A percentile compares a stretch with the other conserved stretches of the same genome.
Conservation (phyloP, 2,329 filamentous ascomycete species). For the Ascochyta clinopodiicola region DNA sequence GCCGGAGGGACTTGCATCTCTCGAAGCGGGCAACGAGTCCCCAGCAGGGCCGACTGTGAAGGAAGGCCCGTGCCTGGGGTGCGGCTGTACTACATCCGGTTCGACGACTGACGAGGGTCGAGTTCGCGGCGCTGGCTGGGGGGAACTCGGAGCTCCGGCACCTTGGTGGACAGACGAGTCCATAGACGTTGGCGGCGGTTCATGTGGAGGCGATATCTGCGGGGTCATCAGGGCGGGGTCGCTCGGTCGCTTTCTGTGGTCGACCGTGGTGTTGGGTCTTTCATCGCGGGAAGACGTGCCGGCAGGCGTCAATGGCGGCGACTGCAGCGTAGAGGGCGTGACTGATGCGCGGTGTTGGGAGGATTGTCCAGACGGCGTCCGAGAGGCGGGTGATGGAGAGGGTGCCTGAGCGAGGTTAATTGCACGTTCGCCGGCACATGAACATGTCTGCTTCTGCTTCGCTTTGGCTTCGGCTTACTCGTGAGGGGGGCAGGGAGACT, state of each 20-base stretch:
- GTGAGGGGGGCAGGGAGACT: conserved; percentile 82
- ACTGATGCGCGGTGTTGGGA: conserved; percentile 55
- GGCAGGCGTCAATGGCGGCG: conserved; percentile 86
- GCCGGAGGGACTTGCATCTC: conserved; percentile 69
- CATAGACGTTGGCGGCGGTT: conserved; percentile 58
- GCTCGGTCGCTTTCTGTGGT: conserved; percentile 47
- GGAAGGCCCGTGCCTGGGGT: conserved; percentile 58
- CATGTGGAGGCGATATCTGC: conserved; percentile 62
- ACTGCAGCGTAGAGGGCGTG: conserved; percentile 75
- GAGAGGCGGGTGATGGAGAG: conserved; percentile 55
- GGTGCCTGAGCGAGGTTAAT: conserved; percentile 50
- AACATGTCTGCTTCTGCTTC: conserved; percentile 44
- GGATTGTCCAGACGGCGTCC: conserved; percentile 62
- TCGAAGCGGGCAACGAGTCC: conserved; percentile 61
- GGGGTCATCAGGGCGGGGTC: conserved; percentile 63
- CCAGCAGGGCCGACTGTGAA: conserved; percentile 65
- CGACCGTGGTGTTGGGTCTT: conserved; percentile 43
- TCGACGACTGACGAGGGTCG: conserved; percentile 55
- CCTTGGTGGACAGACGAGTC: conserved; percentile 31
- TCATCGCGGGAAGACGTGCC: conserved; percentile 70
- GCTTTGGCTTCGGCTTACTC: conserved; percentile 60
- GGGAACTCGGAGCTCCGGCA: conserved; percentile 35
- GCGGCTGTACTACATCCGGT: conserved; percentile 51
- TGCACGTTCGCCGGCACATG: conserved; percentile 7
- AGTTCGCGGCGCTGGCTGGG: conserved; percentile 38